These are phyloP conservation scores for Pluteus cervinus DNA, from an alignment of 768 basidiomycete genomes.

Conservation along the genomic window DNA sequence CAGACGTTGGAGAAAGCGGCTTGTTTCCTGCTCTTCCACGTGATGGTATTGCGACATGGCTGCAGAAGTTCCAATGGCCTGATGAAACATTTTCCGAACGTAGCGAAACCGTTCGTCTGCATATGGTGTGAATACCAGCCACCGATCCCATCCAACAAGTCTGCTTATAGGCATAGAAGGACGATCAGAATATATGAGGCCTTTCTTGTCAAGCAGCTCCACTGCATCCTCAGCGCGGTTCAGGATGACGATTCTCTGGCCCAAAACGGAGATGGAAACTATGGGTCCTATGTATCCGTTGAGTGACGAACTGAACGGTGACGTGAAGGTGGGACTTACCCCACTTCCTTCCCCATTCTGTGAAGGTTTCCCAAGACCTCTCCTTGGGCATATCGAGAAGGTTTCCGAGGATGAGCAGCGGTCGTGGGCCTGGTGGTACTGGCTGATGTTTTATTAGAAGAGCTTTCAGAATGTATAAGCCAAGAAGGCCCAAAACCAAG, in stretches of 20 bases:
- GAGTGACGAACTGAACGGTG: no score
- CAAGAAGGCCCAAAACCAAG: no score
- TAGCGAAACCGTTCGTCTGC: slow-evolving; percentile 34
- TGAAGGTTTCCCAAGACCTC: slow-evolving; percentile 36
- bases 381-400: slow-evolving; percentile 34
- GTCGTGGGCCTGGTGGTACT: slow-evolving; percentile 35
- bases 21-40: slow-evolving; percentile 33
- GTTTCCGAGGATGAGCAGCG: slow-evolving; percentile 38
- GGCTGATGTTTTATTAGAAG: no score
- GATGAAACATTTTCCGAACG: slow-evolving; percentile 35
- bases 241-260: slow-evolving; percentile 29
- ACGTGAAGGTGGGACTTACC: slow-evolving; percentile 13
- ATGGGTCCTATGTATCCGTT: slow-evolving; percentile 1
- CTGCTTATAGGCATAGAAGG: slow-evolving; percentile 38
- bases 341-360: slow-evolving; percentile 36
- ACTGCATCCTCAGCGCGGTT: slow-evolving; percentile 33
- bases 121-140: slow-evolving; percentile 28
- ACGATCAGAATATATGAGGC: slow-evolving; percentile 50
- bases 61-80: slow-evolving; percentile 31
- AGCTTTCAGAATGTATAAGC: no score
- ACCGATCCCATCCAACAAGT: slow-evolving; percentile 34
- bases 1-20: slow-evolving; percentile 30
- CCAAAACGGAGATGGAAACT: slow-evolving; percentile 4
- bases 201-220: slow-evolving; percentile 48
- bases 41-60: slow-evolving; percentile 31